These are phyloP conservation scores for Coprinopsis strossmayeri DNA, from an alignment of 768 basidiomycete genomes.

Conservation along the genomic window DNA sequence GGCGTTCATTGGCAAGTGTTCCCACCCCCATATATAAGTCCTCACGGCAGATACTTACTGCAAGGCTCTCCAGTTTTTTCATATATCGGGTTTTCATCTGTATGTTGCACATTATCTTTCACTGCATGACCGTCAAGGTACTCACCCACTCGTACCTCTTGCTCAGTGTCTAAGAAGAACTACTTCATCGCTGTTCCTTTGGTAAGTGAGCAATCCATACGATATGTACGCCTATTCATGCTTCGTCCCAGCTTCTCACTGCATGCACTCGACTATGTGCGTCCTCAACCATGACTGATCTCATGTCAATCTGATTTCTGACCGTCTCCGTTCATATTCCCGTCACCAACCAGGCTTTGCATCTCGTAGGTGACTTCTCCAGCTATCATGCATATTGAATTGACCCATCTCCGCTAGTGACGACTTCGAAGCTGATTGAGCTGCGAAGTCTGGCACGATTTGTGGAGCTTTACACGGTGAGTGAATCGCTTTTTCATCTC, in stretches of 20 bases:
- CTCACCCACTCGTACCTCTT: not conserved
- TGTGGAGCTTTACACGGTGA: not conserved
- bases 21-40: not conserved
- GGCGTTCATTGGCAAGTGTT: constrained; percentile 20
- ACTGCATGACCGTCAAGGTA: not conserved
- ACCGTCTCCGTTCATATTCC: not conserved
- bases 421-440: constrained; percentile 20
- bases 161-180: constrained; percentile 30
- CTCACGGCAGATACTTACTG: not conserved
- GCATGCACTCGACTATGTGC: constrained; percentile 22
- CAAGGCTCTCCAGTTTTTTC: constrained; percentile 22
- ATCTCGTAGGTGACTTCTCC: constrained; percentile 17
- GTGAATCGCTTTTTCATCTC: constrained; percentile 6
- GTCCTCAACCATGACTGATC: constrained; percentile 2
- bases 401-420: constrained; percentile 13
- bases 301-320: not conserved
- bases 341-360: constrained; percentile 24
- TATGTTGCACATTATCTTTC: constrained; percentile 16
- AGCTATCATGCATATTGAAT: not conserved
- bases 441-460: not conserved
- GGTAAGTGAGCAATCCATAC: constrained; percentile 15
- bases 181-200: constrained; percentile 26
- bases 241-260: constrained; percentile 9
- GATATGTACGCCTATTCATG: not conserved
- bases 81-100: constrained; percentile 31